These are phyloP conservation scores for Silene coronaria DNA, from an alignment of 179 eudicot species.

Conservation along the genomic window DNA sequence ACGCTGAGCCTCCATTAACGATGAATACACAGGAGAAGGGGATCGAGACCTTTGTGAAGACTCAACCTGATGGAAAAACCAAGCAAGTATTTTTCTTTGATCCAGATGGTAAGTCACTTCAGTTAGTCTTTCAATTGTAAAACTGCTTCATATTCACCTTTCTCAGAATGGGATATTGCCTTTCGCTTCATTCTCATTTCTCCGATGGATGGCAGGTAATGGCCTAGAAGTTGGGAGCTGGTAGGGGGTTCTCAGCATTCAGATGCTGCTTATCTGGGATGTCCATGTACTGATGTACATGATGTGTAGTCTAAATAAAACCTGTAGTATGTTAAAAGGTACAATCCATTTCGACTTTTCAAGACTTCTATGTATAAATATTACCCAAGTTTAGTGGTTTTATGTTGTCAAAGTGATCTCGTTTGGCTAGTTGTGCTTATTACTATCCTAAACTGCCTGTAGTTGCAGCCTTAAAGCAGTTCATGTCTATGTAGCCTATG, in stretches of 20 bases:
- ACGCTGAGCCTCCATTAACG: background rate
- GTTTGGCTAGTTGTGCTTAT: too few relatives aligned
- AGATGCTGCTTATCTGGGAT: background rate
- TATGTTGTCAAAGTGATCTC: too few relatives aligned
- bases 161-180: background rate
- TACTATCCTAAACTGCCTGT: too few relatives aligned
- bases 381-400: too few relatives aligned
- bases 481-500: too few relatives aligned
- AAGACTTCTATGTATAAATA: background rate
- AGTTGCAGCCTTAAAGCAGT: too few relatives aligned
- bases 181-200: background rate
- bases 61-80: constrained; percentile 65
- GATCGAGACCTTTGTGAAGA: constrained; percentile 52
- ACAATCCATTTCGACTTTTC: constrained; percentile 1
- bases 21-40: constrained; percentile 58
- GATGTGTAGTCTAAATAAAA: constrained; percentile 10
- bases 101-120: constrained; percentile 62
- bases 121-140: background rate
- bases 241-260: constrained; percentile 25
- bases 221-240: constrained; percentile 66
- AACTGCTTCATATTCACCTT: background rate
- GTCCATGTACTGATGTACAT: background rate
- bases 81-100: constrained; percentile 92
- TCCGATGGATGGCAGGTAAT: constrained; percentile 45
- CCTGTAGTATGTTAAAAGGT: background rate